Base-by-base conservation (phyloP, 2,329 filamentous ascomycete genomes). In the Sporothrix luriei region DNA sequence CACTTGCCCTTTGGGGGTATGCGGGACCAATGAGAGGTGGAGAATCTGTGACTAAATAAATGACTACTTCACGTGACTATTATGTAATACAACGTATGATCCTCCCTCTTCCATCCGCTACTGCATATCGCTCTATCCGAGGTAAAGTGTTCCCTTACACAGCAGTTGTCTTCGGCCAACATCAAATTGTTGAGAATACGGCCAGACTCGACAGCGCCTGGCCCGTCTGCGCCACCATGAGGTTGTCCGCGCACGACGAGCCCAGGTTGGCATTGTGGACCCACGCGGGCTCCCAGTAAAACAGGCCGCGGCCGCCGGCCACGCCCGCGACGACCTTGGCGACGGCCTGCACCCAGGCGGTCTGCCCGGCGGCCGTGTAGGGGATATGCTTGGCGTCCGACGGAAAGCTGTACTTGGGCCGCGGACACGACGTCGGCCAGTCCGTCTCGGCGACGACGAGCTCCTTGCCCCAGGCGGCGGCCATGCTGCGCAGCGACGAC, bases 391-490 rank as follows among this genome's bases (percentile, higher is more conserved):
- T 81, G 10, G 88, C 78, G 73, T 91, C 55, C 89, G 14, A 81
- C 80, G 0, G 89, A 76, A 91, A 91, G 0, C 81, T 72, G 71
- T 85, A 85, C 1, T 76, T 79, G 0, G 89, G 88, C 21, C 80
- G 83, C 0, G 87, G 83, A 75, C 90, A 92, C 2, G 82, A 83
- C 0, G 82, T 85, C 0, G 90, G 90, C 89, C 90, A 93, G 79
- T 92, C 82, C 0, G 86, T 89, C 78, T 93, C 90, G 0, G 87
- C 88, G 3, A 93, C 86, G n/a, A 90, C 80, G 6, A 92, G 79
- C 51, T 87, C 82, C 78, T 92, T 92, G 10, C 83, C 83, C 81
- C 87, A 92, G 4, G 81, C 84, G 54, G 78, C 82, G 14, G 84
- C 85, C 82, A 92, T 84, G 69, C 87, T 88, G 4, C 76, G 80